Percentiles rank a stretch among this genome's conserved stretches.
These are phyloP conservation scores for Rhynchosporium secalis DNA, from an alignment of 2,329 filamentous ascomycete genomes.

Conservation along the genomic window DNA sequence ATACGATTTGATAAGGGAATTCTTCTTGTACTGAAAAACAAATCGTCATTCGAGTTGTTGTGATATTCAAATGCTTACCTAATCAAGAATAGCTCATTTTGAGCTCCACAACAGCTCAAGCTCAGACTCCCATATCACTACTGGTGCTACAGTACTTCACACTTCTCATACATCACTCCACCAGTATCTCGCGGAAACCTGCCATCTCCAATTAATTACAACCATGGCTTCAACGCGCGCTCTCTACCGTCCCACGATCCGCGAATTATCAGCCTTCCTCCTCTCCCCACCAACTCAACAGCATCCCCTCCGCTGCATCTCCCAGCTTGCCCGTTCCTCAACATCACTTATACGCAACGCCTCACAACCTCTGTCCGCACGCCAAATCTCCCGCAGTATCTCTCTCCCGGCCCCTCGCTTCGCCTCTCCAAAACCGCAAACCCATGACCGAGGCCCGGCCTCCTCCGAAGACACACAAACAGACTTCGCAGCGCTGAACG, in stretches of 20 bases:
- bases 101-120: not conserved
- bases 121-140: not conserved
- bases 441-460: conserved; percentile 59
- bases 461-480: conserved; percentile 62
- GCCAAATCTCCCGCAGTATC: conserved; percentile 6
- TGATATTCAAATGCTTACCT: not conserved
- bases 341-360: not conserved
- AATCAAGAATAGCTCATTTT: conserved; percentile 2
- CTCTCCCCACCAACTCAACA: conserved; percentile 24
- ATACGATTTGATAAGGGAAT: too few species aligned
- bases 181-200: not conserved
- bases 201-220: conserved; percentile 7
- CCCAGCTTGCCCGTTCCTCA: conserved; percentile 14
- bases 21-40: too few species aligned
- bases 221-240: conserved; percentile 29
- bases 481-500: conserved; percentile 75
- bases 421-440: conserved; percentile 37
- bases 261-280: conserved; percentile 32
- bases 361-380: not conserved
- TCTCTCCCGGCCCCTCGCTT: conserved; percentile 11
- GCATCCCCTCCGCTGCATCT: conserved; percentile 15
- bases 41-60: too few species aligned
- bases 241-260: conserved; percentile 32
- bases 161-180: not conserved
- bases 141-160: not conserved